Base-by-base conservation (phyloP, 495 filamentous ascomycete species). In the Penicillium alfredii region DNA sequence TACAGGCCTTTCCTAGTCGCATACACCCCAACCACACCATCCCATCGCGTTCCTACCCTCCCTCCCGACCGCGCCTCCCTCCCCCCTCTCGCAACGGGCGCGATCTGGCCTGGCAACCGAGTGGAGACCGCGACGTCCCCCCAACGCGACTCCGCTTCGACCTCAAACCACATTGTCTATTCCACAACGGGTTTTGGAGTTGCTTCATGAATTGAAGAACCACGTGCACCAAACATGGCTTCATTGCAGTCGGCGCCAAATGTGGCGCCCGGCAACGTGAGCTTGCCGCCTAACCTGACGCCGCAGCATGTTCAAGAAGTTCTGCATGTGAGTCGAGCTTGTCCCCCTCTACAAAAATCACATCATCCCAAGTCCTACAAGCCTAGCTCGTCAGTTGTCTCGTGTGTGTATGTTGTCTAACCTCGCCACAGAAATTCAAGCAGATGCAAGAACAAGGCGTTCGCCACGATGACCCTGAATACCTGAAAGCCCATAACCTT, bases 391-490 rank as follows among this genome's bases (percentile, higher is more conserved):
- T n/a, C n/a, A n/a, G n/a, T 33, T 25, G 19, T 30, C 23, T 24
- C 15, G 37, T 50, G 12, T 33, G 28, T 29, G 36, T 49, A 49
- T n/a, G n/a, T n/a, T n/a, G n/a, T n/a, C 60, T 68, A 44, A 65
- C 55, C 40, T 27, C 23, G 8, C 8, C 26, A 22, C 53, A 94
- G 87, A 87, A 82, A 64, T 90, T 76, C 52, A 77, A 83, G 44
- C 80, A 84, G 58, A 80, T 95, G 80, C 84, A 85, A 68, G 67
- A 77, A 17, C 69, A 80, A 41, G 84, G 85, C 22, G 78, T 89
- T 11, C 72, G 78, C 10, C 72, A 76, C 37, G 79, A 71, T 41
- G 83, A 94, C 52, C 87, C 88, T 22, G 88, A 94, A 55, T 84
- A 81, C 49, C 63, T 82, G 35, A 89, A 86, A 61, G 73, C 75